phyloP scores from a whole-genome alignment of 768 basidiomycete species.

The Phlebiopsis gigantea region DNA sequence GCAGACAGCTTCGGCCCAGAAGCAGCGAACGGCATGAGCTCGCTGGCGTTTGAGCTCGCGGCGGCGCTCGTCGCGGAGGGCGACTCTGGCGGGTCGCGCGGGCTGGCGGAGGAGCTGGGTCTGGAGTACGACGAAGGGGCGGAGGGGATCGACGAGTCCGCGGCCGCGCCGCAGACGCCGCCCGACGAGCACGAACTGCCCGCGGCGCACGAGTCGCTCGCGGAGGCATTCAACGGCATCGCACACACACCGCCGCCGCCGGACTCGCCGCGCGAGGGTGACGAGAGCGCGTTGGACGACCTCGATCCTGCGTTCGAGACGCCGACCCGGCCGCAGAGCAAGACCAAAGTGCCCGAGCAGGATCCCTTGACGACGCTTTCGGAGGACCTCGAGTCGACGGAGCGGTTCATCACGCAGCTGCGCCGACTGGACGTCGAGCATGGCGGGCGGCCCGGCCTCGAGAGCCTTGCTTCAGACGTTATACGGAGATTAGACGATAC shows the following conservation, averaged over 20 bases:
- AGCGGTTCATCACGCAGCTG: conserved; percentile 69
- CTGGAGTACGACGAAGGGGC: conserved; percentile 69
- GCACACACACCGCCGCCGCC: background rate
- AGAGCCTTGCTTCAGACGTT: conserved; percentile 67
- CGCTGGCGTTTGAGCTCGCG: conserved; percentile 83
- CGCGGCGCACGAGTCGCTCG: conserved; percentile 9
- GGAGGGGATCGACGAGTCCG: conserved; percentile 39
- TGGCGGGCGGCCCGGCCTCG: conserved; percentile 36
- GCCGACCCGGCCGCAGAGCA: conserved; percentile 21
- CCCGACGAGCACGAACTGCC: background rate
- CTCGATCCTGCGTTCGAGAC: conserved; percentile 42
- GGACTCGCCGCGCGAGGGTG: conserved; percentile 15
- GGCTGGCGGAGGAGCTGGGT: conserved; percentile 84
- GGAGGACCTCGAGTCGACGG: conserved; percentile 70
- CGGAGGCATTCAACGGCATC: conserved; percentile 11
- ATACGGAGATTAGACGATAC: conserved; percentile 75
- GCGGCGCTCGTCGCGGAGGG: conserved; percentile 88
- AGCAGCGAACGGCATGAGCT: conserved; percentile 45
- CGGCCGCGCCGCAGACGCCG: conserved; percentile 20
- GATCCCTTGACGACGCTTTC: conserved; percentile 74
- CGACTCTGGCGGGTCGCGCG: conserved; percentile 74
- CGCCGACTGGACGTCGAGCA: conserved; percentile 61
- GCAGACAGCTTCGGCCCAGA: conserved; percentile 37
- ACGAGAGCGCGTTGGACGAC: conserved; percentile 26
- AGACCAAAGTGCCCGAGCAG: conserved; percentile 30